A percentile compares a stretch with the other conserved stretches of the same genome.
Evolutionary conservation across 108 stramenopile genomes (phyloP).

Genomic region (Aurantiochytrium sp.): DNA sequence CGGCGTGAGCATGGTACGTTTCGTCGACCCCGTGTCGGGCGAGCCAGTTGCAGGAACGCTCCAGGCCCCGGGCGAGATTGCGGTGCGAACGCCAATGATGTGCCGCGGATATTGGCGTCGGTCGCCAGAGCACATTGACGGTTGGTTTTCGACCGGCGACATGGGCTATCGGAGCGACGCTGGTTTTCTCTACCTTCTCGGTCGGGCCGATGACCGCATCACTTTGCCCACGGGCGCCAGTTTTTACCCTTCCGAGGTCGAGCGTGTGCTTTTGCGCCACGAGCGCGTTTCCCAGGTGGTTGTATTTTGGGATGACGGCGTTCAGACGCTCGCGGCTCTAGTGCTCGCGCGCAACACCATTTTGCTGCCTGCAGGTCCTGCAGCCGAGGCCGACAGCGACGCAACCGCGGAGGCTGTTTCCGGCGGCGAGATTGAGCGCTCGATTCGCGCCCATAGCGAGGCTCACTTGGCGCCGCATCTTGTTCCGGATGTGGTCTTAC

Average conservation of each 20-base stretch:
- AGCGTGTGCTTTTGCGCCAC: not conserved
- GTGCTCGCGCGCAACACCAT: not conserved
- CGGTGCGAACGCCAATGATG: slow-evolving; percentile 8
- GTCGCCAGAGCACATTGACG: not conserved
- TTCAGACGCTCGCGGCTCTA: not conserved
- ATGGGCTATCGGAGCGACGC: not conserved
- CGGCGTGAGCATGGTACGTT: not conserved
- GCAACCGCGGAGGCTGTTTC: too few species aligned
- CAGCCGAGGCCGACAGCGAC: too few species aligned
- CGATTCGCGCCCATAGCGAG: not conserved
- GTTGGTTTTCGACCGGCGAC: not conserved
- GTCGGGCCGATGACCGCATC: not conserved
- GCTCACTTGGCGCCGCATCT: not conserved
- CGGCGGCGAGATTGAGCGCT: not conserved
- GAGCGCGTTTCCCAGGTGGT: not conserved
- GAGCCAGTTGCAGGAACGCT: not conserved
- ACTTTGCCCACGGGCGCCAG: not conserved
- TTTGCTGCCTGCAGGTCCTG: too few species aligned
- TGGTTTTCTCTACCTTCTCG: not conserved
- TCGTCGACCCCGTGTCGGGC: not conserved
- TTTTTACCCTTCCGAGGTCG: not conserved
- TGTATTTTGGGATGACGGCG: not conserved
- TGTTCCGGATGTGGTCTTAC: not conserved
- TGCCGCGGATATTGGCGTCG: not conserved
- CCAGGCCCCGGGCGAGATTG: not conserved